phyloP scores from a whole-genome alignment of 371 early-diverging fungal genomes.

The Mucor plumbeus region DNA sequence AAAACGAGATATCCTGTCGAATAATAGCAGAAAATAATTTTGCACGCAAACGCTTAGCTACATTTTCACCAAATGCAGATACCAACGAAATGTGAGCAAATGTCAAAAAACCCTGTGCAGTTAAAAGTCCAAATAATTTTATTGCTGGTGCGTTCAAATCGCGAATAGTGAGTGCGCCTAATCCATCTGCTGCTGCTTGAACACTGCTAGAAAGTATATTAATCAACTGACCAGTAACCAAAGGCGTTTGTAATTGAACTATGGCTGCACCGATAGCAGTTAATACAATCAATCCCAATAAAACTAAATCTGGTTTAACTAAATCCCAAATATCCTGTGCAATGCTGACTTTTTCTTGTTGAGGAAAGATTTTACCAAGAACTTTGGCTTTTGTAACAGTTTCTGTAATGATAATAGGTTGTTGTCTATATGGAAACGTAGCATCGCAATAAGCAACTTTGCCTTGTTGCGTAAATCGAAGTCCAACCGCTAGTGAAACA shows the following conservation, averaged over 20 bases:
- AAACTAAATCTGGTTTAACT: slow-evolving; percentile 59
- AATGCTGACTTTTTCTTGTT: slow-evolving; percentile 20
- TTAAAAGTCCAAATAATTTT: slow-evolving; percentile 59
- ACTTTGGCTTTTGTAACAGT: slow-evolving; percentile 14
- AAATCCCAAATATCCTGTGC: slow-evolving; percentile 50
- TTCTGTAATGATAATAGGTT: slow-evolving; percentile 2
- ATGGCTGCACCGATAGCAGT: slow-evolving; percentile 72
- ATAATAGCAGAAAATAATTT: slow-evolving; percentile 65
- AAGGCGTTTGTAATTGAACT: slow-evolving; percentile 71
- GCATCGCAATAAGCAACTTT: slow-evolving; percentile 29
- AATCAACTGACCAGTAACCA: slow-evolving; percentile 77
- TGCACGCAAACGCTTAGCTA: slow-evolving; percentile 62
- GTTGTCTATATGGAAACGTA: slow-evolving; percentile 5
- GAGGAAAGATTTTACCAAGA: not conserved
- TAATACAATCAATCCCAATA: slow-evolving; percentile 57
- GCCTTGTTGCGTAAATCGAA: slow-evolving; percentile 10
- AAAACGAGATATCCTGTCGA: slow-evolving; percentile 74
- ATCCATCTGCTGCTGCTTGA: slow-evolving; percentile 28
- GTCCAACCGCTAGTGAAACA: slow-evolving; percentile 15
- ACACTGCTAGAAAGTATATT: slow-evolving; percentile 62
- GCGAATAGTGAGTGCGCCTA: slow-evolving; percentile 33
- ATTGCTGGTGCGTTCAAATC: slow-evolving; percentile 60
- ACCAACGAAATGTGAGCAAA: slow-evolving; percentile 78
- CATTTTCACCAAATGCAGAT: slow-evolving; percentile 72
- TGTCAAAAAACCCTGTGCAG: slow-evolving; percentile 73